Conservation (phyloP, 208 protist genomes). For the Endotrypanum monterogeii region DNA sequence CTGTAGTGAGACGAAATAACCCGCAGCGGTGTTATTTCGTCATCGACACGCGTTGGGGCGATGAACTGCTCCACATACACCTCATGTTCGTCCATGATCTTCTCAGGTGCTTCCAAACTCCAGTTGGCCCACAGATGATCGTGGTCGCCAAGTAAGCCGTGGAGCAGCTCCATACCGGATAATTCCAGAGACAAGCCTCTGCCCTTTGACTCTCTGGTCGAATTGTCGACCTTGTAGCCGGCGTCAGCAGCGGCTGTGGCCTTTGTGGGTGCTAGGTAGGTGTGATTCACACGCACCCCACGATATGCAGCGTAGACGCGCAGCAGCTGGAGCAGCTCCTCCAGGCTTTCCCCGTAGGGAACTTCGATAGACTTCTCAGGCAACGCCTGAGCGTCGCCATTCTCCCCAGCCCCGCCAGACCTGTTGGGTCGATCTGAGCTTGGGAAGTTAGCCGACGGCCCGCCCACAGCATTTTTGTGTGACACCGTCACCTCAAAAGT, state of each 20-base stretch:
- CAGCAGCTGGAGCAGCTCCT: slow-evolving; percentile 22
- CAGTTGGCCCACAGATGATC: slow-evolving; percentile 4
- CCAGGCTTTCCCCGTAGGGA: slow-evolving; percentile 22
- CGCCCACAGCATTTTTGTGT: background rate
- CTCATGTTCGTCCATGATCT: slow-evolving; percentile 23
- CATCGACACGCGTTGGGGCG: slow-evolving; percentile 7
- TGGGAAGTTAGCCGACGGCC: background rate
- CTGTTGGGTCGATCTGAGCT: background rate
- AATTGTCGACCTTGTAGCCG: background rate
- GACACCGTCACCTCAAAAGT: background rate
- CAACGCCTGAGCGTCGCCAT: background rate
- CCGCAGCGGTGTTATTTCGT: slow-evolving; percentile 20
- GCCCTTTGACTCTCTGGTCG: background rate
- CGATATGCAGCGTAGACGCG: slow-evolving; percentile 12
- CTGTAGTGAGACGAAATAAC: slow-evolving; percentile 33
- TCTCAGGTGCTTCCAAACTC: slow-evolving; percentile 12
- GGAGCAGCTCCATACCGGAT: slow-evolving; percentile 1
- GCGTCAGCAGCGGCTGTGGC: background rate
- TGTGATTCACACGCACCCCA: slow-evolving; percentile 11
- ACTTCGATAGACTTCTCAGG: background rate
- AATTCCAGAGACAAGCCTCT: background rate
- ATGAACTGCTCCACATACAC: slow-evolving; percentile 26
- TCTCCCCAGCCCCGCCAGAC: background rate
- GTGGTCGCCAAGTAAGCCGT: background rate
- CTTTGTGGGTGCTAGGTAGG: background rate